Base-by-base conservation (phyloP, 1,139 yeast species). In the Lodderomyces jiufengensis region DNA sequence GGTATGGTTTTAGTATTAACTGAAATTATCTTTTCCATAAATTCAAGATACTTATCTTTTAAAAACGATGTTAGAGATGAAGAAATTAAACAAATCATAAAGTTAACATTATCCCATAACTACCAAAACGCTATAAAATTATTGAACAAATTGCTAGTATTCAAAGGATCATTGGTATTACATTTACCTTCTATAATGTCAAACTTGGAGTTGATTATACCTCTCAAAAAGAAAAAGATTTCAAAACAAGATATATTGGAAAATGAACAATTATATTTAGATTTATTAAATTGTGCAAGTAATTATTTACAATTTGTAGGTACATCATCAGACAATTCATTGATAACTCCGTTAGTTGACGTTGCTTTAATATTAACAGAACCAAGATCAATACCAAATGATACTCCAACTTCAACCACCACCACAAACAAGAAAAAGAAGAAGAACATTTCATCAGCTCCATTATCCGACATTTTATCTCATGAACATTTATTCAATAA, bases 401-500 rank as follows among this genome's bases (percentile, higher is more conserved):
- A 9, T 12, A n/a, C n/a, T 7, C 24, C 8, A 16, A 12, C n/a
- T 11, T 15, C 29, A n/a, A n/a, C 29, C 6, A 8, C 20, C 8
- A 20, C 20, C 6, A 18, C 20, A 18, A n/a, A n/a, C 18, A 25
- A 61, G 34, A 66, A 66, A 44, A 69, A 68, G 49, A 72, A 65
- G 51, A 76, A 69, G 50, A 65, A 60, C 34, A 57, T 55, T 31
- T 62, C 64, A 16, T 49, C 72, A 1, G 69, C 70, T 20, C 75
- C 82, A 3, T 59, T 83, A 46, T 76, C 94, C 3, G 95, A 86
- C 60, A 60, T 83, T 29, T 66, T 84, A 32, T 78, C 92, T 1
- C 85, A 84, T 52, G 73, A 83, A 24, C 78, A 75, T 33, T 61
- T 78, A 33, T 84, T 85, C 47, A 18, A 18, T 18, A 7, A 18